Conservation (phyloP, 2,329 filamentous ascomycete species). For the Scleromitrula shiraiana region DNA sequence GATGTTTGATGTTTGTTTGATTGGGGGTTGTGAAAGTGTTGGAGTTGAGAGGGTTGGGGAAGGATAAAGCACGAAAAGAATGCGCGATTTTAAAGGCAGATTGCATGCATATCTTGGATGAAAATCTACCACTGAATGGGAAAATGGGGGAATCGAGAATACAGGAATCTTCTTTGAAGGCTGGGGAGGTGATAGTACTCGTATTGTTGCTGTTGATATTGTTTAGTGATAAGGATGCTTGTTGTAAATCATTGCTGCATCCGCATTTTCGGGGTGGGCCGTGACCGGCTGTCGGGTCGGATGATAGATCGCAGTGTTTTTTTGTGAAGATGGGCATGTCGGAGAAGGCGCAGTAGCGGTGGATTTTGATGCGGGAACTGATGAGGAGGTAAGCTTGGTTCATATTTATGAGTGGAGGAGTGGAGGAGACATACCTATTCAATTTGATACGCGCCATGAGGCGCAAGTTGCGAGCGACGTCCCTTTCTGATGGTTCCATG, state of each 20-base stretch:
- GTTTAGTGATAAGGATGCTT: neutral
- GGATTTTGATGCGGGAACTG: conserved; percentile 44
- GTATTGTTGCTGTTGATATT: too few relatives aligned
- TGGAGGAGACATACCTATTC: conserved; percentile 2
- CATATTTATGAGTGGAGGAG: neutral
- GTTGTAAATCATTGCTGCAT: conserved; percentile 1
- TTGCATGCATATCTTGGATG: conserved; percentile 41
- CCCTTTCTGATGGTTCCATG: conserved; percentile 30
- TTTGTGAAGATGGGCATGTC: conserved; percentile 41
- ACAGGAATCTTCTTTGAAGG: neutral
- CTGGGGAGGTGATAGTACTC: conserved; percentile 2
- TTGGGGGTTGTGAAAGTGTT: too few relatives aligned
- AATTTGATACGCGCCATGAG: conserved; percentile 42
- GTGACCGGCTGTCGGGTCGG: neutral
- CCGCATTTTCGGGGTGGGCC: conserved; percentile 1
- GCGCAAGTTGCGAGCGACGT: conserved; percentile 37
- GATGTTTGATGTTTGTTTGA: too few relatives aligned
- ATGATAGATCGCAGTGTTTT: conserved; percentile 41
- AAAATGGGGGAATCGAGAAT: conserved; percentile 22
- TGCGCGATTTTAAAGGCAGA: conserved; percentile 41
- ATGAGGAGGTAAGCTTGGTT: neutral
- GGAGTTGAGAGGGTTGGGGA: conserved; percentile 31
- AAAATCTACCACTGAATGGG: conserved; percentile 40
- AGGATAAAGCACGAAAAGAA: conserved; percentile 39
- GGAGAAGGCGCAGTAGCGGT: conserved; percentile 44